These are phyloP conservation scores for Phlyctochytrium planicorne DNA, from an alignment of 192 early-diverging fungal genomes.

Conservation along the genomic window DNA sequence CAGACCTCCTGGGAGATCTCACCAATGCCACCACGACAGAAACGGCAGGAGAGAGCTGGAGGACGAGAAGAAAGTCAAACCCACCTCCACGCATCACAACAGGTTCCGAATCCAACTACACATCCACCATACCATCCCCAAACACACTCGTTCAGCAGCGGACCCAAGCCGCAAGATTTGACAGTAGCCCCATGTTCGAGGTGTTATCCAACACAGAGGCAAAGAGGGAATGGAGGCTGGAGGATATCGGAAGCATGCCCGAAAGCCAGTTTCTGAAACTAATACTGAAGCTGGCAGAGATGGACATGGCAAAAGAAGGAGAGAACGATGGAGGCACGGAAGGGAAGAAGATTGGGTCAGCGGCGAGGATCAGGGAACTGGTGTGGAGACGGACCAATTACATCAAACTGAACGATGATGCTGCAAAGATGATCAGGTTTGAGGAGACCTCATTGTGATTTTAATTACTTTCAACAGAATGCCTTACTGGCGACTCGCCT, in stretches of 20 bases:
- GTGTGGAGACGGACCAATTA: background rate
- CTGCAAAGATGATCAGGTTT: background rate
- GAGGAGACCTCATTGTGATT: no score
- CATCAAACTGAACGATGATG: background rate
- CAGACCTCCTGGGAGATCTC: no score
- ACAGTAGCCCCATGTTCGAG: background rate
- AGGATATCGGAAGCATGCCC: background rate
- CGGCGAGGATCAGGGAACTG: background rate
- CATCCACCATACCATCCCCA: no score
- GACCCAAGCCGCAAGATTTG: no score
- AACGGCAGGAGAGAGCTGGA: background rate
- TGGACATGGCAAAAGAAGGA: background rate
- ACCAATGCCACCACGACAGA: no score
- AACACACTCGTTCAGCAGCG: no score
- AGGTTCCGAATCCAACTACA: no score
- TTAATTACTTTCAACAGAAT: constrained; percentile 22
- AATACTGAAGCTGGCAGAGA: background rate
- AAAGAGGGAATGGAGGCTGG: background rate
- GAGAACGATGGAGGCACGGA: background rate
- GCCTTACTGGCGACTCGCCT: constrained; percentile 39
- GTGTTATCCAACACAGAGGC: background rate
- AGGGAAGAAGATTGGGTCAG: background rate
- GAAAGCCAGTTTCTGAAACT: background rate
- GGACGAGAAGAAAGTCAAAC: background rate
- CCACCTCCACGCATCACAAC: background rate